Evolutionary conservation across 768 basidiomycete species (phyloP), one percentile per base, ranked within the genome.

Genomic region (Leccinellum luteum): DNA sequence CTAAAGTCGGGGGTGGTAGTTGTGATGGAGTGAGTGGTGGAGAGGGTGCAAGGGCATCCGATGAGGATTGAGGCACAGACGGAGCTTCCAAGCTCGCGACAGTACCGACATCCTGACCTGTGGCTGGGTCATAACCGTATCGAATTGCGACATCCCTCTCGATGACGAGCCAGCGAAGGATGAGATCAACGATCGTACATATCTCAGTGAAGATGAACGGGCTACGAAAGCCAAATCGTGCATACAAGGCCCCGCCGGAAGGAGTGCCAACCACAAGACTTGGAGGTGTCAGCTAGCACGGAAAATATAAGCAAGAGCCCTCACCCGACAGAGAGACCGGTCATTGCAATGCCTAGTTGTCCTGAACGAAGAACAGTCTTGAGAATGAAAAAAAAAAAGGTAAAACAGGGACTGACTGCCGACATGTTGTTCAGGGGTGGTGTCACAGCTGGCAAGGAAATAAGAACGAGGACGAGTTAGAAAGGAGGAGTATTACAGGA

Each of bases 311-410:
- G 21, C 3, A 19, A 13, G 3, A 53, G 48, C 57, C 57, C 64
- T 45, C 54, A 84, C 82, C 85, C 85, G 27, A 83, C 56, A 15
- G 83, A 79, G 41, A 85, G 65, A 13, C 85, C 84, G 7, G 75
- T 72, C 79, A 86, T 85, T 4, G 83, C 81, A 32, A 85, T 69
- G 0, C 86, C 86, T 19, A 87, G 71, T 63, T 87, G 85, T 57
- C 78, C 85, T 81, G 50, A 4, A 35, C 13, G 14, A 55, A 14
- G 21, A 30, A 59, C 7, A n/a, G n/a, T 28, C 0, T 50, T 60
- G 30, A 62, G 30, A 48, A 58, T 41, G 23, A 32, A 35, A 3
- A 44, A 13, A 25, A 13, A 30, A 12, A 23, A 17, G 31, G 27
- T 54, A 23, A 56, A 51, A 21, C 21, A 56, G 12, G 6, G 28